These are phyloP conservation scores for Leavenworthia alabamica DNA, from an alignment of 345 rosid species.

Conservation along the genomic window DNA sequence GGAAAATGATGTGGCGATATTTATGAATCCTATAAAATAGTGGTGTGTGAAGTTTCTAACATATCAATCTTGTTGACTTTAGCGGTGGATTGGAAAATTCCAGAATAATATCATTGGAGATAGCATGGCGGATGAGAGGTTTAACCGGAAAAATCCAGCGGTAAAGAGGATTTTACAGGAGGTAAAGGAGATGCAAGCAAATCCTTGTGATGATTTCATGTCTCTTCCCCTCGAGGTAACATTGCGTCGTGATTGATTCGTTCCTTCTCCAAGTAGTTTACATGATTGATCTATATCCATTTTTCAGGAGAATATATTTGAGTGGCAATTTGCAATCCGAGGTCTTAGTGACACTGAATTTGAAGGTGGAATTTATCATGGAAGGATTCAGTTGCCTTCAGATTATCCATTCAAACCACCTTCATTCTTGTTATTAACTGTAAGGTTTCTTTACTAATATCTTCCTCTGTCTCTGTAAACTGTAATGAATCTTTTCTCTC, in stretches of 20 bases:
- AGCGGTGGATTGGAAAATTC: too few species aligned
- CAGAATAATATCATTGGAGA: too few species aligned
- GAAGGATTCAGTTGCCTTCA: slow-evolving; percentile 87
- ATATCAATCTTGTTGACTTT: too few species aligned
- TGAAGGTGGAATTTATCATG: slow-evolving; percentile 97
- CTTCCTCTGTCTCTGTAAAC: not conserved
- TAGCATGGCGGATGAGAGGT: slow-evolving; percentile 91
- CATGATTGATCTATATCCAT: not conserved
- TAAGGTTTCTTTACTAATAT: slow-evolving; percentile 34
- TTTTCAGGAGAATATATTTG: slow-evolving; percentile 85
- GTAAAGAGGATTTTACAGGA: slow-evolving; percentile 98
- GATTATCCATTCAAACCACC: slow-evolving; percentile 99
- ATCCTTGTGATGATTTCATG: slow-evolving; percentile 96
- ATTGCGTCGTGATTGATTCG: not conserved
- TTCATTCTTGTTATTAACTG: slow-evolving; percentile 82
- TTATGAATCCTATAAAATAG: too few species aligned
- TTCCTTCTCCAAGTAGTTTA: not conserved
- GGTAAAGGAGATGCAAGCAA: slow-evolving; percentile 97
- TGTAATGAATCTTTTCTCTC: not conserved
- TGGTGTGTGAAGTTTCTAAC: too few species aligned
- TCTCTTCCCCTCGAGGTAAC: slow-evolving; percentile 95
- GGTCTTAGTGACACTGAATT: slow-evolving; percentile 82
- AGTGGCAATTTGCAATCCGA: slow-evolving; percentile 95
- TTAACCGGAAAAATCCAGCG: slow-evolving; percentile 82
- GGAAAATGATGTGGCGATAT: too few species aligned